Percentiles rank a stretch among this genome's conserved stretches.
Evolutionary conservation across 2,329 filamentous ascomycete genomes (phyloP).

Genomic region (Diplodia mutila): DNA sequence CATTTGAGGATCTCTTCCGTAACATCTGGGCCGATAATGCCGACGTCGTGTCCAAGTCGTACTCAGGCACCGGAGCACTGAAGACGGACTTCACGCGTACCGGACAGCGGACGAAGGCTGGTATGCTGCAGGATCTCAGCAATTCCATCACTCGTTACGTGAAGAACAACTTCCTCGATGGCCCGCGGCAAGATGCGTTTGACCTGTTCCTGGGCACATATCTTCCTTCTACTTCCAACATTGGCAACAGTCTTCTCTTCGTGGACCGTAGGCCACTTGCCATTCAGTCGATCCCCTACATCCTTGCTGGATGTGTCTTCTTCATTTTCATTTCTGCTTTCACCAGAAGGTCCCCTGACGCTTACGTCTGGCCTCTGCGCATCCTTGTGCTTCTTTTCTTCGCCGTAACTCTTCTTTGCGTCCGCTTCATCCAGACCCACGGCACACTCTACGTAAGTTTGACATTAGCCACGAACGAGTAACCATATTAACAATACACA

Average conservation of each 20-base stretch:
- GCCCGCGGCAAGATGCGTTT: conserved; percentile 91
- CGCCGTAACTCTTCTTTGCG: conserved; percentile 69
- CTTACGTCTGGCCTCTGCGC: conserved; percentile 78
- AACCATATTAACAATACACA: conserved; percentile 44
- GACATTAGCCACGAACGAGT: not conserved
- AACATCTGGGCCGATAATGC: conserved; percentile 99
- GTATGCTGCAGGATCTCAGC: conserved; percentile 81
- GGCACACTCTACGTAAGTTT: conserved; percentile 90
- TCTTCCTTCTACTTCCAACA: conserved; percentile 70
- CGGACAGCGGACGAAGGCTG: conserved; percentile 82
- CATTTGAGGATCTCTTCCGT: conserved; percentile 89
- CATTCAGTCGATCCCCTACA: conserved; percentile 91
- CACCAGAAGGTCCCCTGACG: conserved; percentile 71
- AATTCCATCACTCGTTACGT: conserved; percentile 90
- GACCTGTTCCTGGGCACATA: conserved; percentile 92
- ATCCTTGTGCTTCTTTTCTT: conserved; percentile 82
- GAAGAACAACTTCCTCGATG: conserved; percentile 92
- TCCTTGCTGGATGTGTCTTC: conserved; percentile 84
- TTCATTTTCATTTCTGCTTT: conserved; percentile 76
- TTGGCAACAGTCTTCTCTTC: conserved; percentile 76
- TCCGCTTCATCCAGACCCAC: conserved; percentile 77
- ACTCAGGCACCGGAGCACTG: conserved; percentile 93
- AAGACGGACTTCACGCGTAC: conserved; percentile 99
- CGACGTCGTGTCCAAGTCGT: conserved; percentile 88
- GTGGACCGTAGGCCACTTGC: conserved; percentile 82